These are phyloP conservation scores for Corchorus olitorius DNA, from an alignment of 345 rosid genomes.

Conservation along the genomic window DNA sequence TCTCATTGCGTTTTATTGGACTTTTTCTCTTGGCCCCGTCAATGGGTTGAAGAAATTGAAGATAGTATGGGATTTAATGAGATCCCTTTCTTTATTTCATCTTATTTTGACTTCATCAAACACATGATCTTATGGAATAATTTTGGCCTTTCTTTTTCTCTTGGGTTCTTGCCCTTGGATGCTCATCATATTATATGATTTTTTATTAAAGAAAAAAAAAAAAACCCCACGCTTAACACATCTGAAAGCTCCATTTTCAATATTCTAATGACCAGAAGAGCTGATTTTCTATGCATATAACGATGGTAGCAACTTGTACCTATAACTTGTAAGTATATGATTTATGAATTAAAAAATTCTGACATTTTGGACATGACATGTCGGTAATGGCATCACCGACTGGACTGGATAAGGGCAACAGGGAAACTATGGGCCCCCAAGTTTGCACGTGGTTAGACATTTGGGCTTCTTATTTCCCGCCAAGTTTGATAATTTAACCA, in stretches of 20 bases:
- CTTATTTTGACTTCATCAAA: too few species aligned
- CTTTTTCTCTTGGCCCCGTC: too few species aligned
- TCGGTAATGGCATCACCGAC: not conserved
- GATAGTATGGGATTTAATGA: too few species aligned
- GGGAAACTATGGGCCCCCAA: not conserved
- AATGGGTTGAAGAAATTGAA: too few species aligned
- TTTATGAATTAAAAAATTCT: not conserved
- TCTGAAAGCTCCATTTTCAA: not conserved
- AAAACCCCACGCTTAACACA: not conserved
- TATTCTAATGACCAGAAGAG: not conserved
- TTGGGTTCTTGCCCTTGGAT: not conserved
- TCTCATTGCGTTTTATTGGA: too few species aligned
- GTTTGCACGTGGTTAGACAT: constrained; percentile 10
- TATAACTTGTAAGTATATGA: too few species aligned
- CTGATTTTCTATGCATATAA: too few species aligned
- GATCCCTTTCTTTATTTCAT: too few species aligned
- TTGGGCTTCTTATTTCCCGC: not conserved
- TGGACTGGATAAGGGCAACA: constrained; percentile 10
- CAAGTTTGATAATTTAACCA: not conserved
- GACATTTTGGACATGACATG: not conserved
- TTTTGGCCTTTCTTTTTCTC: not conserved
- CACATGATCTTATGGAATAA: not conserved
- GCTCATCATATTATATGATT: not conserved
- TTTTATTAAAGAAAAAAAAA: too few species aligned
- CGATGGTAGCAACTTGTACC: too few species aligned